phyloP scores from a whole-genome alignment of 805 yeast genomes.

The Monosporozyma siamensis region DNA sequence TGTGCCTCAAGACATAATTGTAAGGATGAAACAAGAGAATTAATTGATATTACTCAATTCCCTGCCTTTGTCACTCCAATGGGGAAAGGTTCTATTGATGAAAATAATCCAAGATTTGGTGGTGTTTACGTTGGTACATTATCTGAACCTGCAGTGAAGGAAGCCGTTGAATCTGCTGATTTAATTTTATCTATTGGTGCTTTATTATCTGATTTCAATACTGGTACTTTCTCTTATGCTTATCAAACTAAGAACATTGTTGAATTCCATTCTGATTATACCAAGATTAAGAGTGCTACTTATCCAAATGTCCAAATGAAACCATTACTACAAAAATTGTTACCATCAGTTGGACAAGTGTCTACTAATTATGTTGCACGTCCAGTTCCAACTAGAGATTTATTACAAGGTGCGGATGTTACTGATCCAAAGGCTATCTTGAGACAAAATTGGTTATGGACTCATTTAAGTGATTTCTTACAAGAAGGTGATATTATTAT shows the following conservation, averaged over 20 bases:
- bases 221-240: conserved; percentile 5
- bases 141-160: conserved; percentile 4
- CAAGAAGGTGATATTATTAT: conserved; percentile 5
- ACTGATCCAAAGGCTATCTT: background rate
- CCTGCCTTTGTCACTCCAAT: conserved; percentile 5
- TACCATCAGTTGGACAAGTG: background rate
- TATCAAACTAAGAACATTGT: conserved; percentile 1
- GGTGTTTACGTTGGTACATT: conserved; percentile 6
- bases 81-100: conserved; percentile 5
- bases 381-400: background rate
- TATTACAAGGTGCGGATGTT: too few relatives aligned
- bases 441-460: conserved; percentile 4
- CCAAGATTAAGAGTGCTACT: conserved; percentile 1
- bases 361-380: background rate
- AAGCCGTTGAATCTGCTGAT: conserved; percentile 4
- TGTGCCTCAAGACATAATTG: conserved; percentile 4
- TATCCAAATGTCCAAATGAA: conserved; percentile 4
- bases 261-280: conserved; percentile 5
- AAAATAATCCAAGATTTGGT: conserved; percentile 4
- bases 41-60: conserved; percentile 5
- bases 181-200: conserved; percentile 5
- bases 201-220: conserved; percentile 5
- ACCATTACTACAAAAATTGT: conserved; percentile 1
- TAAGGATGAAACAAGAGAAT: conserved; percentile 1
- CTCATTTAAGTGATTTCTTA: conserved; percentile 3